Evolutionary conservation across 1,284 basidiomycete species (phyloP), one percentile per base, ranked within the genome.

Genomic region (Psilocybe mexicana): DNA sequence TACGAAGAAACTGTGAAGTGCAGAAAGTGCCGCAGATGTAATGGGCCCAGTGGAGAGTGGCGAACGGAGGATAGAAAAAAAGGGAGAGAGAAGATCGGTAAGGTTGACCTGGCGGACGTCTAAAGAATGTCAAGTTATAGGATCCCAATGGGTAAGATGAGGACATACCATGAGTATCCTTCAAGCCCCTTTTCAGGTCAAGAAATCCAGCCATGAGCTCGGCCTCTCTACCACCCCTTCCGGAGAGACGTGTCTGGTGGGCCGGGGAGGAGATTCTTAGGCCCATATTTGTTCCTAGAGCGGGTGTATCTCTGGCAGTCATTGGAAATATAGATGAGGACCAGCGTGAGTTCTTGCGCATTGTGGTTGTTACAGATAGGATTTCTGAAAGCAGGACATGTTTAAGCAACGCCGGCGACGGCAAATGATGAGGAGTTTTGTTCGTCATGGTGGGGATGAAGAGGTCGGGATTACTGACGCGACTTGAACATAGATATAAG

Each of bases 271-370:
- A 77, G 63, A 88, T 81, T 54, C 90, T 79, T 46, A 93, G 79
- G 36, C 90, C 90, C 47, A 92, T 81, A 65, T 88, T 87, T 65
- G 80, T 87, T 42, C 88, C 88, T 36, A 92, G 74, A 2, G 83
- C 79, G 28, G 85, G 82, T 65, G 86, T 81, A 67, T 89, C 84
- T 62, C 84, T 78, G 55, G 83, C 73, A 61, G 78, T 80, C 65
- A 85, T 78, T 48, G 82, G 80, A 67, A 86, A 81, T 43, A 83
- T 79, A 47, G 83, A 82, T 23, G 89, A 83, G 12, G 94, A 89
- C 94, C 94, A 96, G 51, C 94, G 86, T 49, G 94, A 93, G 75
- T 96, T 96, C 77, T 96, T 94, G 72, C 96, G 92, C 93, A 99
- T 97, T n/a, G 87, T 84, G 3, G 94, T 94, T 43, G 94, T 97